These are phyloP conservation scores for Tylopilus balloui DNA, from an alignment of 768 basidiomycete species.

Conservation along the genomic window DNA sequence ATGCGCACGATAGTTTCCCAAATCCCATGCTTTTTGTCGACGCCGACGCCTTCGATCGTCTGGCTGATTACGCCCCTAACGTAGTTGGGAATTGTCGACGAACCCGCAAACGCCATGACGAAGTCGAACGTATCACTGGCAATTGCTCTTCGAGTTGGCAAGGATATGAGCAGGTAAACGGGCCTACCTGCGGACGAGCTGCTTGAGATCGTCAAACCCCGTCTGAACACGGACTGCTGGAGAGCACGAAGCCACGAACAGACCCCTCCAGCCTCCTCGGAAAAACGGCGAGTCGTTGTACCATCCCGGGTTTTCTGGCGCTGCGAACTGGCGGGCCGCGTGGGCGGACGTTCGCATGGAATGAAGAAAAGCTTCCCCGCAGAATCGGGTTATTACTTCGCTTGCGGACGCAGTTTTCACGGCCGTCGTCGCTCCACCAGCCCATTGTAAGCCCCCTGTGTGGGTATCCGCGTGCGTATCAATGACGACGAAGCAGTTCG, in stretches of 20 bases:
- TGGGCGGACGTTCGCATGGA: not conserved
- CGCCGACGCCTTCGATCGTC: not conserved
- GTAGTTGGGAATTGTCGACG: not conserved
- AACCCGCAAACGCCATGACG: not conserved
- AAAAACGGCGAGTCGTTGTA: not conserved
- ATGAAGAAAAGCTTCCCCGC: not conserved
- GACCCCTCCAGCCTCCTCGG: not conserved
- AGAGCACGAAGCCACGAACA: not conserved
- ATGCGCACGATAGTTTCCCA: not conserved
- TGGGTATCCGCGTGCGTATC: not conserved
- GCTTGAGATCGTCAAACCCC: not conserved
- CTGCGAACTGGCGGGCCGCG: not conserved
- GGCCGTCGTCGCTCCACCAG: accelerated
- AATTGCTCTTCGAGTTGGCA: not conserved
- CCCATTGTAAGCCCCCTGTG: not conserved
- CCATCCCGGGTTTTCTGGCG: not conserved
- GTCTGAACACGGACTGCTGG: not conserved
- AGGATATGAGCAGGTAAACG: not conserved
- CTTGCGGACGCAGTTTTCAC: not conserved
- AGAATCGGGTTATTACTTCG: not conserved
- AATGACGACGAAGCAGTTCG: not conserved
- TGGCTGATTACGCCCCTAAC: not conserved
- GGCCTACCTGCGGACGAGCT: not conserved
- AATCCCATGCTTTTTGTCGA: not conserved
- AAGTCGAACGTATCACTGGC: not conserved